These are phyloP conservation scores for Calonectria hawksworthii DNA, from an alignment of 2,329 filamentous ascomycete genomes.

Conservation along the genomic window DNA sequence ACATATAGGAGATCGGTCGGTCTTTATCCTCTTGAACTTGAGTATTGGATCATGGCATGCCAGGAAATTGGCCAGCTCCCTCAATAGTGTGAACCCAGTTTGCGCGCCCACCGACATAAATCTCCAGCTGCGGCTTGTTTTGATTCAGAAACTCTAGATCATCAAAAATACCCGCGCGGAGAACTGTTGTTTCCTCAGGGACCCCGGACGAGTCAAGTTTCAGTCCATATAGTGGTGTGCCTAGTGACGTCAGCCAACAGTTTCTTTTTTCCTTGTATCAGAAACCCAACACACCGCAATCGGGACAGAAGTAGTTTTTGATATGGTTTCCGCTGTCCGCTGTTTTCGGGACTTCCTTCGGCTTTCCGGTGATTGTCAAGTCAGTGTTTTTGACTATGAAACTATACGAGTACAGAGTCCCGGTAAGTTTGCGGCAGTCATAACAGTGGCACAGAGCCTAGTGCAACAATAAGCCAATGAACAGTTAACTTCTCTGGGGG, in stretches of 20 bases:
- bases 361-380: not conserved
- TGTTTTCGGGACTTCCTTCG: not conserved
- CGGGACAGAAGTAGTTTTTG: slow-evolving; percentile 2
- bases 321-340: not conserved
- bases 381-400: not conserved
- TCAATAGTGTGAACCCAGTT: not conserved
- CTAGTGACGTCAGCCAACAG: not conserved
- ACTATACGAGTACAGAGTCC: not conserved
- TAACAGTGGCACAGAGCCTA: not conserved
- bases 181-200: not conserved
- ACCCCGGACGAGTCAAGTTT: not conserved
- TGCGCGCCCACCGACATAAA: not conserved
- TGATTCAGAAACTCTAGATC: not conserved
- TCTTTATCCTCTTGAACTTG: not conserved
- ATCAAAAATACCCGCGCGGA: not conserved
- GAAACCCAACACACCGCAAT: not conserved
- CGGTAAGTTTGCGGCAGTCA: not conserved
- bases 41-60: not conserved
- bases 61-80: not conserved
- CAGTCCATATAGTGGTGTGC: not conserved
- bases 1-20: no score
- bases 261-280: not conserved
- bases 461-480: not conserved
- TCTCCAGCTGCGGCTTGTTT: not conserved
- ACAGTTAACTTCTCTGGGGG: not conserved